These are phyloP conservation scores for Pseudohyphozyma bogoriensis DNA, from an alignment of 768 basidiomycete species.

Conservation along the genomic window DNA sequence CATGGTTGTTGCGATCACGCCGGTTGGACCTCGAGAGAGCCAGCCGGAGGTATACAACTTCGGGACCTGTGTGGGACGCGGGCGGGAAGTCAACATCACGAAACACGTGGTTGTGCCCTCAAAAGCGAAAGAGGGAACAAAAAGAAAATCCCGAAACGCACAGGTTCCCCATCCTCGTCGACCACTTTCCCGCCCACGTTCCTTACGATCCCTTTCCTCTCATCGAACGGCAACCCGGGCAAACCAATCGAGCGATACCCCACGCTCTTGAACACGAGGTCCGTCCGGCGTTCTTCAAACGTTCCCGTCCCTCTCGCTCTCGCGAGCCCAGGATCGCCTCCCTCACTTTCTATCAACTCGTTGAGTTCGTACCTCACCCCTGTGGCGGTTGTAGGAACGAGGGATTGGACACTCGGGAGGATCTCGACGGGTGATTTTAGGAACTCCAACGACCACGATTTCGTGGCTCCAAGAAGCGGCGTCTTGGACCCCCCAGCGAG, in stretches of 20 bases:
- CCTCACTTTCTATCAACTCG: no score
- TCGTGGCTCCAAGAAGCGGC: conserved; percentile 53
- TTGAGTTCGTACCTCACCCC: conserved; percentile 15
- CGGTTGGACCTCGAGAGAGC: conserved; percentile 81
- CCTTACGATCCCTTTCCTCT: conserved; percentile 41
- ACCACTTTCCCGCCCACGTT: conserved; percentile 40
- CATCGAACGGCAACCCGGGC: conserved; percentile 38
- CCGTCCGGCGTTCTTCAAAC: conserved; percentile 51
- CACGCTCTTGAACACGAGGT: conserved; percentile 74
- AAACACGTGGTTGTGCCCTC: conserved; percentile 48
- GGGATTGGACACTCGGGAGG: no score
- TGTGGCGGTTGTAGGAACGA: not conserved
- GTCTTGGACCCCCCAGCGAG: conserved; percentile 36
- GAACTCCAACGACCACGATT: conserved; percentile 74
- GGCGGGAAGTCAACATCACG: no score
- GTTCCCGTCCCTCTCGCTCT: conserved; percentile 44
- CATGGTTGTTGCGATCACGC: conserved; percentile 88
- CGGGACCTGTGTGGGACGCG: conserved; percentile 37
- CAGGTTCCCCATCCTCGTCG: conserved; percentile 35
- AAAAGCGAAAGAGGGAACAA: conserved; percentile 43
- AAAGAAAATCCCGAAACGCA: conserved; percentile 43
- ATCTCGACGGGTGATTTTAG: conserved; percentile 56
- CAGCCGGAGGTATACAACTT: conserved; percentile 87
- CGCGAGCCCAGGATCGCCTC: conserved; percentile 43
- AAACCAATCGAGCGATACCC: conserved; percentile 53